A percentile compares a stretch with the other conserved stretches of the same genome.
Evolutionary conservation across 257 asterid species (phyloP).

Genomic region (Solanum clarkiae): DNA sequence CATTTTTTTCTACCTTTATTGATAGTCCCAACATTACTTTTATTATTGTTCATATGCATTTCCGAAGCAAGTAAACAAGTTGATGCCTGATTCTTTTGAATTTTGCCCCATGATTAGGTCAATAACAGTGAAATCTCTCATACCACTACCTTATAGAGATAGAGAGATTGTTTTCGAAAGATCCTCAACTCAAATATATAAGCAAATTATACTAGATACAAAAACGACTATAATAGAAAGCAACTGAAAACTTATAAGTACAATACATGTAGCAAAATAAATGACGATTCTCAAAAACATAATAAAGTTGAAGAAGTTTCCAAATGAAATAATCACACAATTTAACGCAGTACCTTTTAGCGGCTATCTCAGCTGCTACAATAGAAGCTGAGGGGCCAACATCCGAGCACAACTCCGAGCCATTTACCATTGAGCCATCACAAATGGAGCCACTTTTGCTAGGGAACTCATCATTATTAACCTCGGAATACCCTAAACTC

Average conservation of each 20-base stretch:
- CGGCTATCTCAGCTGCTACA: conserved; percentile 69
- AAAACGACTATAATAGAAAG: too few relatives aligned
- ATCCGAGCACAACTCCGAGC: conserved; percentile 34
- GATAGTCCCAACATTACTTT: neutral
- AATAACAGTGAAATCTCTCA: too few relatives aligned
- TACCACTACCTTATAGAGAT: too few relatives aligned
- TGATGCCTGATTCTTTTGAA: too few relatives aligned
- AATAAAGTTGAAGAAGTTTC: neutral
- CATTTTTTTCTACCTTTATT: conserved; percentile 14
- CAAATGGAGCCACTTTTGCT: conserved; percentile 3
- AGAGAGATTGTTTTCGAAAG: too few relatives aligned
- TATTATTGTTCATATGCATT: conserved; percentile 16
- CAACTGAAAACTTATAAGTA: too few relatives aligned
- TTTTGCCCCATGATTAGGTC: neutral
- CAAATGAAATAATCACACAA: neutral
- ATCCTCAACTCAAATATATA: too few relatives aligned
- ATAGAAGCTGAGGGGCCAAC: conserved; percentile 78
- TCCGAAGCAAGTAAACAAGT: too few relatives aligned
- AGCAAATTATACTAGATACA: too few relatives aligned
- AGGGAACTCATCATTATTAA: neutral
- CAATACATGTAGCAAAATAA: too few relatives aligned
- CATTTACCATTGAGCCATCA: conserved; percentile 20
- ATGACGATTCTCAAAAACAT: too few relatives aligned
- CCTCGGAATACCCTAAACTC: conserved; percentile 15
- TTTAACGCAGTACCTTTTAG: neutral